Evolutionary conservation across 495 filamentous ascomycete species (phyloP), one percentile per base, ranked within the genome.

Genomic region (Xylaria scruposa): DNA sequence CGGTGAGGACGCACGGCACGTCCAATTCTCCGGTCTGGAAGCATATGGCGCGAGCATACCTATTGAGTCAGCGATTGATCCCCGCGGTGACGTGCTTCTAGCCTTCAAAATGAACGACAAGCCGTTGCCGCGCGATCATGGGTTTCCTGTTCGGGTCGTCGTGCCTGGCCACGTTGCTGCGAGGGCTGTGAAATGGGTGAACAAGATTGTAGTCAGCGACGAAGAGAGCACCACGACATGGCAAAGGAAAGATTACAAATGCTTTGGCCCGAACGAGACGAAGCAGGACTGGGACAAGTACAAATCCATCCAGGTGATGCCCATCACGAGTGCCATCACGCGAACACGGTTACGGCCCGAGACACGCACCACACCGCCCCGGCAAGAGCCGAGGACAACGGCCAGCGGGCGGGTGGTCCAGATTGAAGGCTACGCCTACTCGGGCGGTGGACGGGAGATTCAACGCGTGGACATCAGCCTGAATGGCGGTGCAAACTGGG

Each of bases 121-220:
- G n/a, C 79, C 86, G 0, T 81, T 92, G 0, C 81, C 87, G 0
- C 79, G 83, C 10, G 87, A 89, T 47, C 89, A 91, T 72, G 90
- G 90, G 12, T 88, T 83, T 68, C 90, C 90, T 0, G 78, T 91
- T 19, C 84, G 90, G 5, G 85, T 87, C 0, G 81, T 92, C 19
- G 85, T 91, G 0, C 90, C 90, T 7, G 90, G 90, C 5, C 83
- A 88, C 46, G 88, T 87, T 5, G 90, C 87, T 5, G 90, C 87
- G 15, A 83, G 90, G 40, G 88, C 84, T 60, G 90, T 92, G 17
- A 92, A 92, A 73, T 92, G 90, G 89, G 83, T 91, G 0, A 87
- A 84, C 75, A 84, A 83, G 26, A 90, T 92, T 66, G 86, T 84
- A 5, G 78, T 91, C 3, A 82, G 85, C 38, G 84, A 87, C 63